Evolutionary conservation across 371 early-diverging fungal genomes (phyloP), one percentile per base, ranked within the genome.

Genomic region (Mortierella sp.): DNA sequence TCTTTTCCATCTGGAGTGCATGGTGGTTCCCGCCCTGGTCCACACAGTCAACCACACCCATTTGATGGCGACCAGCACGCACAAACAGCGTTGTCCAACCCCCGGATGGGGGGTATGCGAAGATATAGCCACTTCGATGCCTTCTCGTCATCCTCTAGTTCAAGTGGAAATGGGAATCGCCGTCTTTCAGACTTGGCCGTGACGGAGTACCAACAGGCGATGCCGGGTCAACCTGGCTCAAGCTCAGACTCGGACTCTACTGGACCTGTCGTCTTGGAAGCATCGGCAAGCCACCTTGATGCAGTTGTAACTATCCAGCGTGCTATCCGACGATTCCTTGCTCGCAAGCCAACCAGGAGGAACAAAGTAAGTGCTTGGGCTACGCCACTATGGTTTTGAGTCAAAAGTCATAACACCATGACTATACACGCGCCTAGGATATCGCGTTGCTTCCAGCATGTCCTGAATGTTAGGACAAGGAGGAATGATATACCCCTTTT

Each of bases 261-360:
- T 44, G 44, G 44, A 44, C 5, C 6, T 22, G 8, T 8, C 2
- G 2, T 24, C 22, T 47, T 24, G 4, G 48, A 48, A 12, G 19
- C 48, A 48, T 6, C 5, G 5, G 5, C 45, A 19, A 16, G 17
- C 45, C 10, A 39, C 41, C 9, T 53, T 22, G 49, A 43, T 9
- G 72, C 72, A n/a, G 61, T 19, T 29, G 21, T 60, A 39, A 25
- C 46, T n/a, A 60, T 71, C 27, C 72, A 71, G 48, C 72, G 72
- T 43, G 72, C 72, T 17, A 16, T 65, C 16, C 66, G 66, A 25
- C 47, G 61, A 71, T 65, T 60, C 57, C 72, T 71, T 57, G 46
- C 34, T 28, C 65, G 49, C 28, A 71, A 66, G 58, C 60, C 16
- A 24, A 21, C 58, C 49, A 49, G 50, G 46, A 28, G 34, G 9